Evolutionary conservation across 768 basidiomycete species (phyloP), one percentile per base, ranked within the genome.

Genomic region (Russula sp.): DNA sequence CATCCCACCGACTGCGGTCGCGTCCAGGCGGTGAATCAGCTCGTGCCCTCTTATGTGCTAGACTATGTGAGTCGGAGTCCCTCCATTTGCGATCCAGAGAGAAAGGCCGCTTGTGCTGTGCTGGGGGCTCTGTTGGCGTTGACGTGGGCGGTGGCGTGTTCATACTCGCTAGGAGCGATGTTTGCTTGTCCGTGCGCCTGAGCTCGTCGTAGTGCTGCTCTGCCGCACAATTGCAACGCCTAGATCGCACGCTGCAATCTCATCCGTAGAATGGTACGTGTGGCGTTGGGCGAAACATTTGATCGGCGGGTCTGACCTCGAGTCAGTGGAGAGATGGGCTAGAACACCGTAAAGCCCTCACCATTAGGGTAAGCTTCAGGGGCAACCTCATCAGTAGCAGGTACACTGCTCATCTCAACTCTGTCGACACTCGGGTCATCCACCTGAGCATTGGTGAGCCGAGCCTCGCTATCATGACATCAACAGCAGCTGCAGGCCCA

Each of bases 281-380:
- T 92, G 89, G 47, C 92, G 81, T 70, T 93, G 89, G 0, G 94
- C 94, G 64, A 97, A 90, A 0, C 89, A 88, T 69, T 96, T 93
- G 73, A 97, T 90, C 0, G 92, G 85, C 0, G 91, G 86, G 69
- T 94, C 95, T 97, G 69, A 2, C 7, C 55, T 35, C 18, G 3
- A 31, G n/a, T 51, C 57, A 49, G 63, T 54, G 27, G 1, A 61
- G 35, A 27, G 20, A 16, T 39, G 4, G 20, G 7, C 7, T 34
- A 3, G 55, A 42, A 20, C 0, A 32, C 35, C 3, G 35, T 54
- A 44, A 44, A 48, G 2, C 50, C 35, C 84, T 45, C 65, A 93
- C 94, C 93, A 54, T 84, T 84, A 0, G 94, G 87, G 74, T 92
- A 98, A 0, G 86, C 84, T 63, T 98, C 49, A 55, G 59, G n/a